phyloP scores from a whole-genome alignment of 257 asterid genomes.

The Przewalskia tangutica region DNA sequence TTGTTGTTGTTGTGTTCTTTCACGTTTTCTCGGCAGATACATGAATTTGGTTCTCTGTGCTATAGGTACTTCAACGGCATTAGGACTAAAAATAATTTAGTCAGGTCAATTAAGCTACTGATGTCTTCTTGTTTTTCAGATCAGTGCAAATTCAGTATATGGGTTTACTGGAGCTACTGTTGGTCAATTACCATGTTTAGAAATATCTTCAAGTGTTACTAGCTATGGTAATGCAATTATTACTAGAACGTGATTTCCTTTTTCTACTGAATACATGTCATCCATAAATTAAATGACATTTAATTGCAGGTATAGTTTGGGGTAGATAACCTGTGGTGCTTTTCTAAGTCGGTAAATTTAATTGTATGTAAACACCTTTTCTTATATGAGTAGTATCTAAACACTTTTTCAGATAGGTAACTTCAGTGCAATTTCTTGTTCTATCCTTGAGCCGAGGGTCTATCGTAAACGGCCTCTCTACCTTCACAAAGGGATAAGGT shows the following conservation, averaged over 20 bases:
- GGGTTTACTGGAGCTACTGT: slow-evolving; percentile 96
- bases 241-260: not conserved
- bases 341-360: not conserved
- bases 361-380: not conserved
- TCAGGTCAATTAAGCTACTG: slow-evolving; percentile 10
- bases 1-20: not conserved
- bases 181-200: slow-evolving; percentile 95
- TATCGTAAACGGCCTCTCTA: too few species aligned
- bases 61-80: not conserved
- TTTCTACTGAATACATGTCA: not conserved
- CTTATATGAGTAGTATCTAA: not conserved
- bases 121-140: slow-evolving; percentile 39
- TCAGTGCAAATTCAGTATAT: slow-evolving; percentile 95
- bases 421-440: not conserved
- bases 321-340: not conserved
- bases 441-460: not conserved
- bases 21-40: not conserved
- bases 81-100: not conserved
- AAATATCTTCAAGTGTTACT: slow-evolving; percentile 96
- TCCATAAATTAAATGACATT: not conserved
- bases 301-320: not conserved
- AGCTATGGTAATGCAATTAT: slow-evolving; percentile 72
- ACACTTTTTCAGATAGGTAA: not conserved
- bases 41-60: not conserved
- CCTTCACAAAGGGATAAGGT: too few species aligned